Conservation (phyloP, 2,329 filamentous ascomycete species). For the Phialocephala sp. region DNA sequence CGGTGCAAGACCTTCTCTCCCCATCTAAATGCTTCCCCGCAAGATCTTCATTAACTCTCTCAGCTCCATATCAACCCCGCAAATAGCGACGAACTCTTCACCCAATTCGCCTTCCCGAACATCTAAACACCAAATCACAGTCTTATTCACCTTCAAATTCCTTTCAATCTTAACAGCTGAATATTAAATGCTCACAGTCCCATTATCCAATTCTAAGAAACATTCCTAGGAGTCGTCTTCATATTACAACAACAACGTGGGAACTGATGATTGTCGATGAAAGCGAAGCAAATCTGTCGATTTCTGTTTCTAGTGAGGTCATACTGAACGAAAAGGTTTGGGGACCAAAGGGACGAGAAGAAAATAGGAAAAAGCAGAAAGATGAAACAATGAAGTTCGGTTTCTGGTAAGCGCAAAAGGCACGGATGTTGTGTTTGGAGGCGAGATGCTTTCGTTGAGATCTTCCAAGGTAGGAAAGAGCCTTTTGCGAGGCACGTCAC, state of each 20-base stretch:
- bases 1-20: not conserved
- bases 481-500: not conserved
- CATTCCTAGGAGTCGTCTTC: constrained; percentile 2
- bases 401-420: not conserved
- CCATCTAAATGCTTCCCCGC: not conserved
- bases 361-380: not conserved
- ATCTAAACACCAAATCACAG: constrained; percentile 16
- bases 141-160: constrained; percentile 6
- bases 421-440: too few relatives aligned
- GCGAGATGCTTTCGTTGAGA: not conserved
- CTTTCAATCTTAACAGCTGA: constrained; percentile 1
- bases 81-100: constrained; percentile 12
- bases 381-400: not conserved
- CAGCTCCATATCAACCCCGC: not conserved
- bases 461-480: not conserved
- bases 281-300: not conserved
- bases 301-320: not conserved
- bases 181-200: constrained; percentile 12
- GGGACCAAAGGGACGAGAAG: not conserved
- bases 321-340: not conserved
- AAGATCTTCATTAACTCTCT: not conserved
- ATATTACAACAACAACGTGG: not conserved
- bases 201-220: constrained; percentile 13
- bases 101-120: constrained; percentile 10
- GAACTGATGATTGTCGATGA: not conserved